Evolutionary conservation across 2,329 filamentous ascomycete genomes (phyloP).

Genomic region (Aspergillus jensenii): DNA sequence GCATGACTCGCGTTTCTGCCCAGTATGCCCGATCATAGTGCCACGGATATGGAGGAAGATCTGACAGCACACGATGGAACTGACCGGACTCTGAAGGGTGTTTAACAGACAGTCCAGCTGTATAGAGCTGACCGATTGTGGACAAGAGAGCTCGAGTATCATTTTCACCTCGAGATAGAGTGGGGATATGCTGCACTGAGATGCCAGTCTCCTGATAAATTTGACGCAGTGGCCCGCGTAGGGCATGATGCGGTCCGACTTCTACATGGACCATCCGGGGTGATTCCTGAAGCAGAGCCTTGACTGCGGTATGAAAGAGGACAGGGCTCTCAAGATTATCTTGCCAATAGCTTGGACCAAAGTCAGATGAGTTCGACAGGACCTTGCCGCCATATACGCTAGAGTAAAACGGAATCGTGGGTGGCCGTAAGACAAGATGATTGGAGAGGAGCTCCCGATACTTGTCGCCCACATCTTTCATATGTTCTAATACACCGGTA

Average conservation of each 20-base stretch:
- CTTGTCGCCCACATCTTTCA: background rate
- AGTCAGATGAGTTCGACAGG: too few relatives aligned
- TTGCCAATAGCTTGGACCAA: background rate
- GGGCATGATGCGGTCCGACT: slow-evolving; percentile 38
- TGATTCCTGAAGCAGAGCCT: background rate
- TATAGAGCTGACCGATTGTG: background rate
- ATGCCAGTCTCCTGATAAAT: slow-evolving; percentile 6
- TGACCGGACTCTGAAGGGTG: background rate
- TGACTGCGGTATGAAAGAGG: background rate
- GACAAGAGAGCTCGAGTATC: background rate
- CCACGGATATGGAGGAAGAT: background rate
- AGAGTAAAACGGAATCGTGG: background rate
- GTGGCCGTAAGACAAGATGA: background rate
- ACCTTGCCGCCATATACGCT: background rate
- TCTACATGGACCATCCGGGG: slow-evolving; percentile 23
- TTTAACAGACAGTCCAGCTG: background rate
- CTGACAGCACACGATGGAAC: background rate
- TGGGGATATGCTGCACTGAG: background rate
- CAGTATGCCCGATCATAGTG: background rate
- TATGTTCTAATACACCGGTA: background rate
- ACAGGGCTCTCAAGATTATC: background rate
- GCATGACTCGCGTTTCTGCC: background rate
- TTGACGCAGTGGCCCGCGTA: slow-evolving; percentile 31
- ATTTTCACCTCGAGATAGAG: background rate
- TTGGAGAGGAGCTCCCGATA: background rate